phyloP scores from a whole-genome alignment of 768 basidiomycete species.

The Auricularia cornea region DNA sequence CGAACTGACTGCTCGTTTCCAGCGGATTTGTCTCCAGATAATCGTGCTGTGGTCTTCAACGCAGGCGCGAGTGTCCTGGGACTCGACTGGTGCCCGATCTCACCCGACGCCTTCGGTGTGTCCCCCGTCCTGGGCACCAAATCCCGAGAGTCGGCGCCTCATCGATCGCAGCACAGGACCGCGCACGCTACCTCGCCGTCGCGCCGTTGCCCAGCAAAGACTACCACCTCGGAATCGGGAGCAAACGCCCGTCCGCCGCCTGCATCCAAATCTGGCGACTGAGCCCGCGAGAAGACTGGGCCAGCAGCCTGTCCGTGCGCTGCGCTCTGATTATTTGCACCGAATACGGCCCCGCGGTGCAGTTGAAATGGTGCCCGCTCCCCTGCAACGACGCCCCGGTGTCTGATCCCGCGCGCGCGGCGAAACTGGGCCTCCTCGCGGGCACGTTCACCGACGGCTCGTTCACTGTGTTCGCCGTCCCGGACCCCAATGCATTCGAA shows the following conservation, averaged over 20 bases:
- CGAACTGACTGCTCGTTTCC: neutral
- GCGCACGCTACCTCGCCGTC: constrained; percentile 68
- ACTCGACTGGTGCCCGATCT: constrained; percentile 87
- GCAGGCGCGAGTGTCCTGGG: constrained; percentile 85
- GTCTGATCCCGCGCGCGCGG: constrained; percentile 10
- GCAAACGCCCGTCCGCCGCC: constrained; percentile 49
- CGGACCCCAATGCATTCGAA: constrained; percentile 56
- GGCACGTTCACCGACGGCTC: constrained; percentile 87
- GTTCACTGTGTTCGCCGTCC: constrained; percentile 67
- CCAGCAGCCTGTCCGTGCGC: constrained; percentile 39
- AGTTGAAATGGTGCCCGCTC: constrained; percentile 89
- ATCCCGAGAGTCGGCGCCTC: no score
- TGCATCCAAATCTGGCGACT: constrained; percentile 86
- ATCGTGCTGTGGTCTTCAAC: constrained; percentile 64
- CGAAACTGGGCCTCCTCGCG: constrained; percentile 75
- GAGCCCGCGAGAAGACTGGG: constrained; percentile 12
- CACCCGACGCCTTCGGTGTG: constrained; percentile 29
- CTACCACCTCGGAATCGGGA: constrained; percentile 60
- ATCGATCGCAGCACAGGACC: constrained; percentile 29
- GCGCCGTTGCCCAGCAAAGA: constrained; percentile 60
- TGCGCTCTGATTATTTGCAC: constrained; percentile 85
- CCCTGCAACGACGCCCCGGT: constrained; percentile 55
- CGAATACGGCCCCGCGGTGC: constrained; percentile 70
- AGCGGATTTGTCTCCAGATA: constrained; percentile 56
- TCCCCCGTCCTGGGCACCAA: neutral